Percentiles rank a stretch among this genome's conserved stretches.
These are phyloP conservation scores for Paecilomyces sp. DNA, from an alignment of 2,329 filamentous ascomycete genomes.

Conservation along the genomic window DNA sequence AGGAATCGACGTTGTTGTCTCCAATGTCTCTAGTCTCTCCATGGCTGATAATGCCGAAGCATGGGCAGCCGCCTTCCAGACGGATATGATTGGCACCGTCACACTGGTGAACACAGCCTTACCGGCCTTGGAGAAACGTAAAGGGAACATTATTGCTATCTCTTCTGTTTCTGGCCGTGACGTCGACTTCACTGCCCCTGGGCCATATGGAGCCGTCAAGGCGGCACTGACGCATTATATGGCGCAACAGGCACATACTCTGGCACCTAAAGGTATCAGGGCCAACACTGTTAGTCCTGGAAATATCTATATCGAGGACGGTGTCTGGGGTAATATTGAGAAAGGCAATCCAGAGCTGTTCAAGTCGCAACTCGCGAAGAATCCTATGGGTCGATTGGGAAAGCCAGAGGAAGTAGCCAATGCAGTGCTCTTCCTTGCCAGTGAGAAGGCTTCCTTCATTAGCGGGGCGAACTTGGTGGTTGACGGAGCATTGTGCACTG, in stretches of 20 bases:
- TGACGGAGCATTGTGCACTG: background rate
- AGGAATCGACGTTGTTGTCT: background rate
- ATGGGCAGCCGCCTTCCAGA: background rate
- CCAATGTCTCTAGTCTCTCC: background rate
- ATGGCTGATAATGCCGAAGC: background rate
- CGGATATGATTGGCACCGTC: background rate
- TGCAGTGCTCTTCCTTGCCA: background rate
- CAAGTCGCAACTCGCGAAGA: background rate
- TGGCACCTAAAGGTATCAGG: background rate
- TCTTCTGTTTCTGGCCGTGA: background rate
- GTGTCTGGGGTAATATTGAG: background rate
- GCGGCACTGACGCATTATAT: background rate
- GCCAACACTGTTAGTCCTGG: background rate
- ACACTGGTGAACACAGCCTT: background rate
- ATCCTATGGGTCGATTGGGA: background rate
- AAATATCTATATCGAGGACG: background rate
- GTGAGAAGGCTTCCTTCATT: background rate
- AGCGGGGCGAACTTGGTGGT: background rate
- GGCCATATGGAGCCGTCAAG: background rate
- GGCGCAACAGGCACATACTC: background rate
- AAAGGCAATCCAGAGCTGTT: background rate
- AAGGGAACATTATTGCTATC: background rate
- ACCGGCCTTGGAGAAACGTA: background rate
- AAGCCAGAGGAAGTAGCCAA: background rate
- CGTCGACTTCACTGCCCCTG: background rate